Evolutionary conservation across 305 asterid species (phyloP), one percentile per base, ranked within the genome.

Genomic region (Euphrasia arctica): DNA sequence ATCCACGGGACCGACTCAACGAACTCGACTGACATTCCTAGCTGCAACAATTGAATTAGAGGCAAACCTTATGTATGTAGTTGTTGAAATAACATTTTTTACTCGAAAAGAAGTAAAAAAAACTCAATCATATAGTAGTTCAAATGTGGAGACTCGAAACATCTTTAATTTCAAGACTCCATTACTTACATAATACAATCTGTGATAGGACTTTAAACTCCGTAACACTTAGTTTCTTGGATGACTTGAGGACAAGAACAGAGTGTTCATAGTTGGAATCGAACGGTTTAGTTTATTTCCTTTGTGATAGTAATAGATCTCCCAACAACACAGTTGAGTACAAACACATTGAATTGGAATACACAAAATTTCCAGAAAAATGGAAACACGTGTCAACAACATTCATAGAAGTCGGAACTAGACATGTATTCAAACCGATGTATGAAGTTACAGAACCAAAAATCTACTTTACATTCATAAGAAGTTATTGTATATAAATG

Each of bases 391-490:
- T 49, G n/a, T 7, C 56, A 57, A 25, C 8, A 27, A 27, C 18
- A 56, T 5, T 48, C 14, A 50, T 15, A 18, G 32, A 11, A 4
- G 3, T 31, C 8, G 18, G 18, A 47, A 47, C 39, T 58, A 31
- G 65, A 31, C 4, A 28, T 41, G 12, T 36, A 55, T 55, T 36
- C 31, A 27, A 59, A 27, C 15, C 2, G 43, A 22, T 5, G 12
- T 41, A 50, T 10, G 62, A 49, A 54, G 66, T 41, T 34, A 31
- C 9, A 12, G 27, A 28, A 60, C 18, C 62, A 48, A 65, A 48
- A 65, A 65, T 52, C 61, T 61, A 36, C 49, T 52, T 39, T 54
- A 62, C 75, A 72, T 64, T 39, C 61, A 60, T 5, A 55, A 47
- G 61, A 3, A 39, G 45, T 15, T 54, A 8, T 55, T 28, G 28